Conservation (phyloP, 1,284 basidiomycete genomes). For the Cutaneotrichosporon cutaneum region DNA sequence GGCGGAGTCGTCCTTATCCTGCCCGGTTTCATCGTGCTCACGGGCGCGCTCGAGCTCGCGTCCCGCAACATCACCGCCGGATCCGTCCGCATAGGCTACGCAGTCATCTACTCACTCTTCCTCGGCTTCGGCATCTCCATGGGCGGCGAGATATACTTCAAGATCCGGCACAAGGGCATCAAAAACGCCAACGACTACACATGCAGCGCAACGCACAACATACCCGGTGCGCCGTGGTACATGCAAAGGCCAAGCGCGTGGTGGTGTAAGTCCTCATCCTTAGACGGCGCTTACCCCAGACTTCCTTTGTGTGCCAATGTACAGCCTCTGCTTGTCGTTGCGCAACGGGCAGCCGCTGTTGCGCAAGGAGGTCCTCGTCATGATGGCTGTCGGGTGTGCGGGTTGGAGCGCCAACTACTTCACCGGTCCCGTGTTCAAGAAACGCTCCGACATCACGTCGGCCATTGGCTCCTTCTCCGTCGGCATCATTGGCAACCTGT, state of each 20-base stretch:
- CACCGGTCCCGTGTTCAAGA: conserved; percentile 63
- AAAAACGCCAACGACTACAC: conserved; percentile 62
- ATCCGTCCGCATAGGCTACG: conserved; percentile 80
- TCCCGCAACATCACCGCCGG: conserved; percentile 71
- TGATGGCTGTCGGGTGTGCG: conserved; percentile 69
- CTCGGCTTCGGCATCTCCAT: conserved; percentile 81
- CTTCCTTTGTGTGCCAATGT: conserved; percentile 77
- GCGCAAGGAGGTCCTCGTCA: conserved; percentile 64
- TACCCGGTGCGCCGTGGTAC: conserved; percentile 56
- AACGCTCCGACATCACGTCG: conserved; percentile 70
- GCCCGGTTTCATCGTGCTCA: conserved; percentile 76
- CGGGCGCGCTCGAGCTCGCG: conserved; percentile 76
- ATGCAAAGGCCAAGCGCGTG: conserved; percentile 49
- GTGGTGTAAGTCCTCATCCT: conserved; percentile 53
- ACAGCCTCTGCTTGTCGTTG: conserved; percentile 69
- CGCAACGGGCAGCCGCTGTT: conserved; percentile 72
- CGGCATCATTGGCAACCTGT: conserved; percentile 77
- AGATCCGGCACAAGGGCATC: conserved; percentile 57
- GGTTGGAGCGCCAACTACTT: conserved; percentile 79
- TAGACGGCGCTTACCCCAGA: conserved; percentile 51
- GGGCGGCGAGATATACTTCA: conserved; percentile 66
- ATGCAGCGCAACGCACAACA: conserved; percentile 60
- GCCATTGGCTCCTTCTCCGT: conserved; percentile 77
- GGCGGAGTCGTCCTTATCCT: conserved; percentile 83
- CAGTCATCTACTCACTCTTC: conserved; percentile 62